These are phyloP conservation scores for Podosphaera fusca DNA, from an alignment of 2,329 filamentous ascomycete species.

Conservation along the genomic window DNA sequence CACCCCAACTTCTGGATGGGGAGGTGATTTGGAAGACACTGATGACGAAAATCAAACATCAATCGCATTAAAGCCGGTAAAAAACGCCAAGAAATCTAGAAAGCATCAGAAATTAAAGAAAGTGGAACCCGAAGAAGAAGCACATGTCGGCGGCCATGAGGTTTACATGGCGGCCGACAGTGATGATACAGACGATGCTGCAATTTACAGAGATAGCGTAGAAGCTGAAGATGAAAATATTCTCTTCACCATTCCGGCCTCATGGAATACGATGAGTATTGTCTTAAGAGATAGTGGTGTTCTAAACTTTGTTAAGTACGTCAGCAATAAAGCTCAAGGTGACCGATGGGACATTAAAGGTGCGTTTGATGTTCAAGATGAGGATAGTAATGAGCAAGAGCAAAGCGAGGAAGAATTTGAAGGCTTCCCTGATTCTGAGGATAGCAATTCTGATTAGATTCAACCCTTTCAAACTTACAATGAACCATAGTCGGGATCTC, in stretches of 20 bases:
- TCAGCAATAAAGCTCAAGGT: slow-evolving; percentile 58
- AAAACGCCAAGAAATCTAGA: slow-evolving; percentile 16
- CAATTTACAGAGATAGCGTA: slow-evolving; percentile 54
- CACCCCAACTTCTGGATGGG: slow-evolving; percentile 72
- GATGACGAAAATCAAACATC: slow-evolving; percentile 20
- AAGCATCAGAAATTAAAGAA: slow-evolving; percentile 10
- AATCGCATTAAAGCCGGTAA: slow-evolving; percentile 14
- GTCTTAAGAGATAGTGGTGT: slow-evolving; percentile 72
- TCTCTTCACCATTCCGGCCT: slow-evolving; percentile 42
- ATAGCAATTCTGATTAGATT: slow-evolving; percentile 14
- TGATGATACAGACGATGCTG: slow-evolving; percentile 46
- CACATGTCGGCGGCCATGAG: slow-evolving; percentile 52
- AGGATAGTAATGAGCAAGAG: slow-evolving; percentile 20
- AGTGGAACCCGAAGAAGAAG: slow-evolving; percentile 16
- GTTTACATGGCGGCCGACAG: slow-evolving; percentile 89
- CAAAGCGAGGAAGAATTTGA: slow-evolving; percentile 29
- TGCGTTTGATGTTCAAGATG: slow-evolving; percentile 45
- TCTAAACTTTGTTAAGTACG: slow-evolving; percentile 89
- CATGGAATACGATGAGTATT: slow-evolving; percentile 81
- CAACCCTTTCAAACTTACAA: background rate
- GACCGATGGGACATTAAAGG: slow-evolving; percentile 84
- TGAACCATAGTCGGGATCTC: too few species aligned
- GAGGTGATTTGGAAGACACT: slow-evolving; percentile 35
- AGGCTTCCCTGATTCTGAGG: slow-evolving; percentile 25
- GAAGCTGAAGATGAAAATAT: slow-evolving; percentile 52